A percentile compares a stretch with the other conserved stretches of the same genome.
Evolutionary conservation across 768 basidiomycete species (phyloP).

Genomic region (Crepidotus variabilis): DNA sequence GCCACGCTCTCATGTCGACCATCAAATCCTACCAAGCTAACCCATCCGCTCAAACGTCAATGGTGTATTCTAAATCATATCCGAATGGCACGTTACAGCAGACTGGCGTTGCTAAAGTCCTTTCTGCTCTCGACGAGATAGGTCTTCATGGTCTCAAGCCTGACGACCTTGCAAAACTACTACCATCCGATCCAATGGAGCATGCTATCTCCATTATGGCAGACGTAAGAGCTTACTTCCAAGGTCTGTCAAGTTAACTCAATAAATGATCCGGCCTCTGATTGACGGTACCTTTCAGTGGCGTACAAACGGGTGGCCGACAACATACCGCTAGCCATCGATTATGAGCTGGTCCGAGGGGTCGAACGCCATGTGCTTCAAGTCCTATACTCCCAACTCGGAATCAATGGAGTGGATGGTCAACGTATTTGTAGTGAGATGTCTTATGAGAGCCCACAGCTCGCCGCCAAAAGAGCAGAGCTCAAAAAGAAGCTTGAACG

Average conservation of each 20-base stretch:
- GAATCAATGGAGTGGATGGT: constrained; percentile 46
- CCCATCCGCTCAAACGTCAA: background rate
- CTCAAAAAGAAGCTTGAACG: constrained; percentile 48
- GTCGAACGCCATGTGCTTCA: constrained; percentile 41
- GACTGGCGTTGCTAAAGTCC: constrained; percentile 28
- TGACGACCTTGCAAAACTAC: constrained; percentile 44
- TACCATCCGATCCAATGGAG: constrained; percentile 49
- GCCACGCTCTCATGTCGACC: constrained; percentile 18
- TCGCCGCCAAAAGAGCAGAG: constrained; percentile 44
- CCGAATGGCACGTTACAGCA: background rate
- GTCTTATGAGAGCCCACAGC: constrained; percentile 44
- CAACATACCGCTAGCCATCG: constrained; percentile 52
- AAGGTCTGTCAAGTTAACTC: constrained; percentile 39
- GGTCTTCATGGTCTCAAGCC: constrained; percentile 35
- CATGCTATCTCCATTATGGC: constrained; percentile 66
- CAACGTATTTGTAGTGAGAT: constrained; percentile 44
- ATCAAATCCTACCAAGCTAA: constrained; percentile 19
- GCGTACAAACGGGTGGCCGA: constrained; percentile 60
- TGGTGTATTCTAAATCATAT: background rate
- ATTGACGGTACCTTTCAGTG: constrained; percentile 29
- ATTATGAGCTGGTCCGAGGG: constrained; percentile 52
- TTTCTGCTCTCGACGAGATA: constrained; percentile 32
- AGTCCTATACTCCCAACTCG: constrained; percentile 44
- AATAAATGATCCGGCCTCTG: background rate
- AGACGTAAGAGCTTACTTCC: constrained; percentile 68